Conservation (phyloP, 1,139 yeast species). For the Kodamaea arcana region DNA sequence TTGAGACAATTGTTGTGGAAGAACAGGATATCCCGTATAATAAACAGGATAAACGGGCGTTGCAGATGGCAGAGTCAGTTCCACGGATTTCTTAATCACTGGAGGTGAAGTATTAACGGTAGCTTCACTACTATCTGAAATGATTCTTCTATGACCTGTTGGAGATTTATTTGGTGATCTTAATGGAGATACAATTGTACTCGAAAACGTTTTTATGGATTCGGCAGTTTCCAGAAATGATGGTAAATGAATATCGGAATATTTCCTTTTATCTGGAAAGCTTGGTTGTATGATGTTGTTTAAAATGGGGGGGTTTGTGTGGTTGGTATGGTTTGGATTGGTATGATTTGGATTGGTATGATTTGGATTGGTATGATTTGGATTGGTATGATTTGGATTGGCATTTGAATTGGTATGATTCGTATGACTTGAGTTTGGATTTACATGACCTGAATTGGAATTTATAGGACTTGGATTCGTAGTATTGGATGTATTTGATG, state of each 20-base stretch:
- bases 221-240: slow-evolving; percentile 28
- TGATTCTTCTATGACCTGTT: slow-evolving; percentile 21
- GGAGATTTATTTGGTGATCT: slow-evolving; percentile 36
- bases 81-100: slow-evolving; percentile 1
- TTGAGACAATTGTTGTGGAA: slow-evolving; percentile 7
- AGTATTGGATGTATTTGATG: too few species aligned
- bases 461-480: too few species aligned
- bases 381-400: neutral
- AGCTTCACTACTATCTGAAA: slow-evolving; percentile 26
- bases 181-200: slow-evolving; percentile 25
- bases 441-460: neutral
- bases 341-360: neutral
- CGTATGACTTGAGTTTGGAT: neutral
- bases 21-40: slow-evolving; percentile 14
- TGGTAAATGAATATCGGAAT: slow-evolving; percentile 26
- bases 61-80: neutral
- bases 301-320: neutral
- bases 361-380: neutral
- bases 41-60: slow-evolving; percentile 18
- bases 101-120: slow-evolving; percentile 11
- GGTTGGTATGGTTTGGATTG: neutral
- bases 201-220: slow-evolving; percentile 14
- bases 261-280: slow-evolving; percentile 19
- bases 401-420: too few species aligned
- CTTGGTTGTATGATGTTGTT: too few species aligned